Percentiles rank a stretch among this genome's conserved stretches.
These are phyloP conservation scores for Sporisorium reilianum DNA, from an alignment of 1,284 basidiomycete species.

Conservation along the genomic window DNA sequence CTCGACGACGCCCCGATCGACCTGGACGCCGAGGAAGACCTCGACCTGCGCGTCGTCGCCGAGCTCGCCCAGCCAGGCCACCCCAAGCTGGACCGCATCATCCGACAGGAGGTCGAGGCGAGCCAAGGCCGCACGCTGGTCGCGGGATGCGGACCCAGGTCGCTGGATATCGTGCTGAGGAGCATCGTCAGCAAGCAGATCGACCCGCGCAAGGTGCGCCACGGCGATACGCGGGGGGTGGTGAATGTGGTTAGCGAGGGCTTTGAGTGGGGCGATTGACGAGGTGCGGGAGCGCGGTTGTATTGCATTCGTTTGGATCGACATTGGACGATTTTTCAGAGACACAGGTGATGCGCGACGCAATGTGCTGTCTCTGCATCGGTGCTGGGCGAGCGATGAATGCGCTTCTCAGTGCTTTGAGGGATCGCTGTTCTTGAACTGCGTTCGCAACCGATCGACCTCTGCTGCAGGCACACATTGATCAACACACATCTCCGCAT, in stretches of 20 bases:
- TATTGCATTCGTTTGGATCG: background rate
- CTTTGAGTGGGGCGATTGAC: slow-evolving; percentile 58
- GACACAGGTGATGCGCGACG: too few species aligned
- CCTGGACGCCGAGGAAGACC: slow-evolving; percentile 77
- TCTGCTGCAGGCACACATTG: too few species aligned
- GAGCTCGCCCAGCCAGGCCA: slow-evolving; percentile 80
- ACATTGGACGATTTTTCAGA: background rate
- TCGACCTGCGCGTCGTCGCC: slow-evolving; percentile 77
- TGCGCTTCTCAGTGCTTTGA: too few species aligned
- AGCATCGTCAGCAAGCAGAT: slow-evolving; percentile 78
- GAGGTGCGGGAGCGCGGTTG: too few species aligned
- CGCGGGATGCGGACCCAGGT: slow-evolving; percentile 82
- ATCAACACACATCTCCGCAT: too few species aligned
- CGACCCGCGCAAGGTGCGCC: slow-evolving; percentile 73
- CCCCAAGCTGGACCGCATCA: slow-evolving; percentile 78
- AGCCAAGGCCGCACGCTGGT: slow-evolving; percentile 77
- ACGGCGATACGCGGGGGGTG: slow-evolving; percentile 76
- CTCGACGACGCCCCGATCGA: slow-evolving; percentile 67
- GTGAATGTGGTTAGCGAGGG: slow-evolving; percentile 63
- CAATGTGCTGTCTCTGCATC: too few species aligned
- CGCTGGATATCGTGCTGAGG: slow-evolving; percentile 79
- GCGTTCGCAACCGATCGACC: too few species aligned
- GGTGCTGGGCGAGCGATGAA: too few species aligned
- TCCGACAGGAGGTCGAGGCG: slow-evolving; percentile 77
- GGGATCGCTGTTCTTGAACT: too few species aligned